Evolutionary conservation across 2,329 filamentous ascomycete species (phyloP).

Genomic region (Dichotomopilus funicola): DNA sequence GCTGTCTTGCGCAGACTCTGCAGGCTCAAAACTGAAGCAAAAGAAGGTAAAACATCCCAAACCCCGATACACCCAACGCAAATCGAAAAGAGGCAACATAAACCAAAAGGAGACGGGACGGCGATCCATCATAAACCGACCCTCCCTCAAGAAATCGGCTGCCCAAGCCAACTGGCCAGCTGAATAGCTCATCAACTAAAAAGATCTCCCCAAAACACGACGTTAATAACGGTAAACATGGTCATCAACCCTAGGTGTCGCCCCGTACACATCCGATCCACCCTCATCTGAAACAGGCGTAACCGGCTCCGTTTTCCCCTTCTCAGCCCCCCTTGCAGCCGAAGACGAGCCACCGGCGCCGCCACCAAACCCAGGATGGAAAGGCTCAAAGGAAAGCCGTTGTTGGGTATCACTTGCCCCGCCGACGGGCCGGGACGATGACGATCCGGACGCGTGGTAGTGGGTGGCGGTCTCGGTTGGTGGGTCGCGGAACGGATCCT

Average conservation of each 20-base stretch:
- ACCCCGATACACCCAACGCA: too few relatives aligned
- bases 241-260: neutral
- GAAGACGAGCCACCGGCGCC: neutral
- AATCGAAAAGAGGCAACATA: too few relatives aligned
- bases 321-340: neutral
- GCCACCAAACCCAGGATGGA: slow-evolving; percentile 17
- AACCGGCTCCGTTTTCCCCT: neutral
- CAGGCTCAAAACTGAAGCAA: too few relatives aligned
- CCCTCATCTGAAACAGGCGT: neutral
- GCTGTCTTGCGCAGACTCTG: too few relatives aligned
- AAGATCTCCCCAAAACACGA: too few relatives aligned
- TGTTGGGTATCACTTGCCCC: slow-evolving; percentile 19
- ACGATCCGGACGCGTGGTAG: neutral
- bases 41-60: too few relatives aligned
- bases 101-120: too few relatives aligned
- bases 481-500: slow-evolving; percentile 33
- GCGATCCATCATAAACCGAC: too few relatives aligned
- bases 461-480: slow-evolving; percentile 15
- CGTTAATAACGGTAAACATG: too few relatives aligned
- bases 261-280: neutral
- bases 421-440: neutral
- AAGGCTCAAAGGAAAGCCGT: slow-evolving; percentile 18
- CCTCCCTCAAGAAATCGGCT: too few relatives aligned
- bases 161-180: too few relatives aligned
- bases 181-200: too few relatives aligned